Evolutionary conservation across 192 early-diverging fungal genomes (phyloP).

Genomic region (Coemansia aciculifera): DNA sequence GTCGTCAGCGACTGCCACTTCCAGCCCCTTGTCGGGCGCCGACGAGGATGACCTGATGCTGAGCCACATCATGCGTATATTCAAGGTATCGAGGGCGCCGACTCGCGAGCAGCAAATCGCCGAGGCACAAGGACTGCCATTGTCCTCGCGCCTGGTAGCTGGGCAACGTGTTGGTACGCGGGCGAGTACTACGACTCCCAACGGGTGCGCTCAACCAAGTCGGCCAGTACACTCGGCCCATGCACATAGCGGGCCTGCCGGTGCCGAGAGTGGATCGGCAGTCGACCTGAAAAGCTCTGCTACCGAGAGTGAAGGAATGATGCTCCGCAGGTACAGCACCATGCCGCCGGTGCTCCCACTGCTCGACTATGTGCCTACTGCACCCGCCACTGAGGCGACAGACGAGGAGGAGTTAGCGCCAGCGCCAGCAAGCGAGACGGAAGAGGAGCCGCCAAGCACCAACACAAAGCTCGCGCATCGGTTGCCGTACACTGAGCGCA

Average conservation of each 20-base stretch:
- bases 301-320: background rate
- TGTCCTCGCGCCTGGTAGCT: conserved; percentile 31
- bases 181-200: conserved; percentile 6
- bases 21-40: background rate
- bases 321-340: conserved; percentile 1
- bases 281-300: background rate
- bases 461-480: conserved; percentile 2
- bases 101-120: conserved; percentile 39
- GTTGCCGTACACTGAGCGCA: conserved; percentile 48
- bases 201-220: background rate
- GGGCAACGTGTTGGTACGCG: background rate
- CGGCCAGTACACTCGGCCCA: conserved; percentile 3
- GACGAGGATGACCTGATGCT: conserved; percentile 23
- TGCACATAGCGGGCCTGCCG: background rate
- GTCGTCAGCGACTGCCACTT: background rate
- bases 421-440: background rate
- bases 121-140: conserved; percentile 47
- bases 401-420: background rate
- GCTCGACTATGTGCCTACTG: background rate
- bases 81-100: conserved; percentile 31
- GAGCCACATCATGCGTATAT: conserved; percentile 36
- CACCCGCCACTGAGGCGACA: background rate
- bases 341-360: background rate
- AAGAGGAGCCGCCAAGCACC: conserved; percentile 3
- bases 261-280: background rate